Evolutionary conservation across 495 filamentous ascomycete genomes (phyloP), one percentile per base, ranked within the genome.

Genomic region (Daldinia caldariorum): DNA sequence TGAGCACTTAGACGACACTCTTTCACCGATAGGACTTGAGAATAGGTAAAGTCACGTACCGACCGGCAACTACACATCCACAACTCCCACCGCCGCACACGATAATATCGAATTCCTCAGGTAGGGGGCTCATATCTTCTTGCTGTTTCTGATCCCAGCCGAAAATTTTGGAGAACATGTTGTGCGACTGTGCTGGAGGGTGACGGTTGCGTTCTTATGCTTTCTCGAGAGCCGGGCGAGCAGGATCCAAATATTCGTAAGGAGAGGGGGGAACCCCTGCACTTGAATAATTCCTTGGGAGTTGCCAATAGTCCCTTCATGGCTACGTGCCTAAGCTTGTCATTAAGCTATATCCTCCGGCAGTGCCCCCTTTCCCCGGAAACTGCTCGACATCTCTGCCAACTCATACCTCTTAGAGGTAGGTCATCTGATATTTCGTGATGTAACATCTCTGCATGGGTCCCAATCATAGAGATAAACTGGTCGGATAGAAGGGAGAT

Each of bases 61-160:
- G 86, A 67, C 91, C 91, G 49, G 91, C 91, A 66, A 92, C 89
- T 39, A 94, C 92, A 78, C 90, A 93, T 18, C 89, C 90, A 63
- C 87, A 84, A 66, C 89, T 90, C 32, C 84, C 80, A 75, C 91
- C 92, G 69, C 91, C 92, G 73, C 89, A 90, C 61, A 94, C 89
- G 71, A 94, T 94, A 66, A 94, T 92, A 74, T 94, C 91, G 67
- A 93, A 90, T 80, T 94, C 91, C 34, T 91, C 89, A 18, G 87
- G 87, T 47, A 87, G 66, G 26, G 80, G 76, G 57, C 76, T 78
- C 81, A 83, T 83, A 41, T 65, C 45, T 61, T 63, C 29, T 70
- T 59, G 41, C 55, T 70, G 43, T 29, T 68, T 70, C 37, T 61
- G 47, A 29, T 70, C 60, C 50, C 59, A 39, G 39, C 61, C 41